Base-by-base conservation (phyloP, 2,329 filamentous ascomycete species). In the Aspergillus quadricinctus region DNA sequence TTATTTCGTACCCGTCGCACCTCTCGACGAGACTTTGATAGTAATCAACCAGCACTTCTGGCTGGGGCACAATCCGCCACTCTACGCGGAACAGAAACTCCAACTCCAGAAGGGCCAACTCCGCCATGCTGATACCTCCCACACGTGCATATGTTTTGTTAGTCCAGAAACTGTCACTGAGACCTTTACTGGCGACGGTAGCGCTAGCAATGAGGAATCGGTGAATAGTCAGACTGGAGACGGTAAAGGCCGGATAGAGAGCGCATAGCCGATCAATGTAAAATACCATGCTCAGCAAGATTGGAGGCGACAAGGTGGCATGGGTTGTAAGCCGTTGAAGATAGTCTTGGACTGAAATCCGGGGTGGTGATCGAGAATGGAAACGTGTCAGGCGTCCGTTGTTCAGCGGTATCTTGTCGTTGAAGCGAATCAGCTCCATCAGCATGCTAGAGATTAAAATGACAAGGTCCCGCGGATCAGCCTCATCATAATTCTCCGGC, bases 251-350 rank as follows among this genome's bases (percentile, higher is more conserved):
- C 3, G 90, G 89, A 71, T 97, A 99, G 57, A 96, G 80, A 10
- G 90, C 88, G 74, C 93, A 99, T 23, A 99, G 82, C 31, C 92
- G 88, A 76, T 99, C 94, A 67, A 99, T 97, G 69, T 97, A 99
- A 71, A 95, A 99, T 56, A 99, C 94, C 91, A 99, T 97, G 65
- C 92, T 94, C 37, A 99, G 84, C n/a, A 99, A 81, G 51, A 99
- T 88, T 0, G 94, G 93, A 11, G 94, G 92, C 6, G 91, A 92
- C 3, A 99, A 81, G 0, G 93, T 97, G 27, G 94, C 94, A 72
- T 99, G 94, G 57, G 92, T 91, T 25, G 95, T 94, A 56, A 99
- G 81, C 61, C 94, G 88, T 67, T 94, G 89, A 37, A 99, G 83
- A 71, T 99, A 99, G 72, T 99, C 94, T 59, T 88, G 82, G 31